Evolutionary conservation across 495 filamentous ascomycete genomes (phyloP).

Genomic region (Penicillium ochrochloron): DNA sequence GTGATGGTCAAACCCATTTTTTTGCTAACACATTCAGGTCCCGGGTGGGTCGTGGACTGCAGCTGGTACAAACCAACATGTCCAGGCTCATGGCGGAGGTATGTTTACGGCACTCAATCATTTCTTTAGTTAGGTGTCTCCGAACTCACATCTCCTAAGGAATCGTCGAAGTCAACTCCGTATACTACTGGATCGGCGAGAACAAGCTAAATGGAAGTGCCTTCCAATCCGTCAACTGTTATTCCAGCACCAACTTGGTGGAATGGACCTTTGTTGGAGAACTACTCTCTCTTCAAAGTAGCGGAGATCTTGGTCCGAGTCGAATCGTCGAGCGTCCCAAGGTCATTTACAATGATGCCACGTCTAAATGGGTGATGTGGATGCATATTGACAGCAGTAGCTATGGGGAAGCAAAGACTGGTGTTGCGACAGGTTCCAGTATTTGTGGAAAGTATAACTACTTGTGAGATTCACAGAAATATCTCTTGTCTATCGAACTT

Average conservation of each 20-base stretch:
- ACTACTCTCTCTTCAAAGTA: slow-evolving; percentile 52
- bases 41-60: slow-evolving; percentile 1
- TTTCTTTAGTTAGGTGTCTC: no score
- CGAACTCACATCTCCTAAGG: background rate
- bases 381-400: slow-evolving; percentile 68
- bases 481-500: background rate
- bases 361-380: slow-evolving; percentile 60
- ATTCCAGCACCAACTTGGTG: slow-evolving; percentile 57
- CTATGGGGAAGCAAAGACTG: slow-evolving; percentile 68
- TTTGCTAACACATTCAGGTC: background rate
- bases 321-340: slow-evolving; percentile 70
- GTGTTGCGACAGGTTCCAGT: slow-evolving; percentile 59
- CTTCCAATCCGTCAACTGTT: slow-evolving; percentile 66
- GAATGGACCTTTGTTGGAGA: slow-evolving; percentile 64
- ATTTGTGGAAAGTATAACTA: slow-evolving; percentile 62
- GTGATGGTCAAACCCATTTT: no score
- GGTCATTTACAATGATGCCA: slow-evolving; percentile 62
- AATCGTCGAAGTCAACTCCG: slow-evolving; percentile 51
- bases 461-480: background rate
- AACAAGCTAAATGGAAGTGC: slow-evolving; percentile 63
- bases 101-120: slow-evolving; percentile 19
- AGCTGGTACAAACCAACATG: slow-evolving; percentile 39
- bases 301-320: slow-evolving; percentile 64
- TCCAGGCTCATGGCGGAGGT: slow-evolving; percentile 62
- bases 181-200: slow-evolving; percentile 69